Base-by-base conservation (phyloP, 495 filamentous ascomycete species). In the Tetracladium marchalianum region DNA sequence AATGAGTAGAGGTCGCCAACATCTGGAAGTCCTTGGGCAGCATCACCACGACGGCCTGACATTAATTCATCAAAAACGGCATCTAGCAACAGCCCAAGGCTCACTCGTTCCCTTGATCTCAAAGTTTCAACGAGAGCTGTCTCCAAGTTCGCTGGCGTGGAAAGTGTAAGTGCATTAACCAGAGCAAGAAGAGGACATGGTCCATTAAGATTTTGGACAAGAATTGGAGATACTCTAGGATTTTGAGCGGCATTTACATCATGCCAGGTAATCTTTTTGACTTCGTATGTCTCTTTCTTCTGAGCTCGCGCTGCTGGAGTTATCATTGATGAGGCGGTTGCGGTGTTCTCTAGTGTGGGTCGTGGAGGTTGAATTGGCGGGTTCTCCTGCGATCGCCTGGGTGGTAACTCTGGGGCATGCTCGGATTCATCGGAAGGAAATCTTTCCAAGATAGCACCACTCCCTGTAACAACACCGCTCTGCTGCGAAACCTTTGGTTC, bases 171-270 rank as follows among this genome's bases (percentile, higher is more conserved):
- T 0, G 90, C 90, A 60, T 98, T 98, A 43, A 98, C 90, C 1
- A 98, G 75, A 2, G 92, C 92, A 16, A 98, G 78, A 6, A 97
- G 67, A 7, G 92, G 92, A 57, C 92, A 98, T 11, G 92, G 92
- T 1, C 90, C 90, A 58, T 98, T 96, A 38, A 80, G 77, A 49
- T 95, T 96, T 57, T 98, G 90, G 3, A 90, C 78, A 18, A 98
- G 69, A 32, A 96, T 83, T 1, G 92, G 89, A 2, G 88, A 83
- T 22, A 69, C 65, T 58, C 64, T 66, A 13, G 54, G 58, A 52
- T 75, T 70, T 24, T 54, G 63, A 27, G 54, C 34, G 11, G 65
- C 61, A 24, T 50, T 59, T 22, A 54, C 56, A 62, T 78, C 75
- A 45, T 63, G 63, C 80, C 82, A 85, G 43, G 75, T 75, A 27